Base-by-base conservation (phyloP, 2,329 filamentous ascomycete genomes). In the Tolypocladium ophioglossoides region DNA sequence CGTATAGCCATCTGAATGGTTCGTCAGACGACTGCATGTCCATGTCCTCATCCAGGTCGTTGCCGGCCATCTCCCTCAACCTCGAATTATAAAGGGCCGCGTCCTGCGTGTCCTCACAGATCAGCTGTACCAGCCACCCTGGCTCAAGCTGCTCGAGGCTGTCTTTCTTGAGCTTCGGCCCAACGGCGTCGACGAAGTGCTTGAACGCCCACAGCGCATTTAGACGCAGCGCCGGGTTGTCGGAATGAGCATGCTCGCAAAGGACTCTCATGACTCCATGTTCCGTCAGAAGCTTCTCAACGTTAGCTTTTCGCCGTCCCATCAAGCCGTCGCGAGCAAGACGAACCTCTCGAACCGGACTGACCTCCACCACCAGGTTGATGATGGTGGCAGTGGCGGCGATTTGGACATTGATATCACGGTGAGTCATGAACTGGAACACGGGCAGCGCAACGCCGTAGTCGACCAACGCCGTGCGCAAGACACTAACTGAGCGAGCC, bases 191-290 rank as follows among this genome's bases (percentile, higher is more conserved):
- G 3, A 95, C 86, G 51, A 96, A 79, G 70, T 97, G 90, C 66
- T 97, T 97, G 55, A 99, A 74, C 7, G 91, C 90, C 92, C 94
- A 99, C 2, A 99, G 72, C 24, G 91, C 91, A 62, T 94, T 91
- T 30, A 95, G 77, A 27, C 90, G 83, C 52, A 97, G 75, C 49
- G 85, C 82, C n/a, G 87, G 80, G 63, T 92, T 88, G 49, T 80
- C 78, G 0, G 89, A 94, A 67, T 88, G 88, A 1, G 91, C 90
- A 66, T 96, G 89, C 61, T 88, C 82, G 64, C 91, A 95, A 1
- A 97, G 75, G 0, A 87, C 80, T 57, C 83, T 83, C 60, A 96
- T 78, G 1, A 94, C 82, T 8, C 89, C 89, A 6, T 80, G 80
- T 50, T 87, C 83, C 8, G 87, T 78, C 37, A 96, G 83, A 46